These are phyloP conservation scores for Pneumocystis canis DNA, from an alignment of 1,139 yeast species.

Conservation along the genomic window DNA sequence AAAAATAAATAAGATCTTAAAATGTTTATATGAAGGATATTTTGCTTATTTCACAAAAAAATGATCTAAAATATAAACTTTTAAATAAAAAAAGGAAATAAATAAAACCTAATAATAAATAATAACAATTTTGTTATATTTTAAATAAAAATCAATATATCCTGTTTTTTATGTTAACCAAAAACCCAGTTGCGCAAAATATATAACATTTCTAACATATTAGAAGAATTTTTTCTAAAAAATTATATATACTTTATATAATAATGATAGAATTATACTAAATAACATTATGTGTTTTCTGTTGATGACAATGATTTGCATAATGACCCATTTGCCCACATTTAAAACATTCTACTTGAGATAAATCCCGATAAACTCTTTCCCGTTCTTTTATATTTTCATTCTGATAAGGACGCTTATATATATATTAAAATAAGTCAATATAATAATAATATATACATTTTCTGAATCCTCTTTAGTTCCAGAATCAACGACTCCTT, in stretches of 20 bases:
- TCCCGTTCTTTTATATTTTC: not conserved
- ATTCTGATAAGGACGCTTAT: not conserved
- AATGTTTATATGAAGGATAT: not conserved
- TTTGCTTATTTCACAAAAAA: not conserved
- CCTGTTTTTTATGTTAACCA: not conserved
- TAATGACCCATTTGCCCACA: slow-evolving; percentile 1
- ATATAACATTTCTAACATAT: not conserved
- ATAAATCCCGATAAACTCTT: not conserved
- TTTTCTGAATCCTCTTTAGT: not conserved
- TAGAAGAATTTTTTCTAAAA: not conserved
- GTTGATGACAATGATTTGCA: slow-evolving; percentile 1
- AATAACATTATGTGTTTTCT: not conserved
- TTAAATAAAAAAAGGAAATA: not conserved
- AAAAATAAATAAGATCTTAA: not conserved
- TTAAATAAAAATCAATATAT: not conserved
- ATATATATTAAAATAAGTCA: not conserved
- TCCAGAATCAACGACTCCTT: not conserved
- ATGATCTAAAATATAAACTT: not conserved
- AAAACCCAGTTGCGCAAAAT: not conserved
- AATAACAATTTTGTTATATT: not conserved
- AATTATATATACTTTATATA: not conserved
- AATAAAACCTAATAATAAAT: not conserved
- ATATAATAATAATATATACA: not conserved
- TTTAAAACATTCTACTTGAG: slow-evolving; percentile 1
- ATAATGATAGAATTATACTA: not conserved